These are phyloP conservation scores for Tagetes erecta DNA, from an alignment of 129 eudicot species.

Conservation along the genomic window DNA sequence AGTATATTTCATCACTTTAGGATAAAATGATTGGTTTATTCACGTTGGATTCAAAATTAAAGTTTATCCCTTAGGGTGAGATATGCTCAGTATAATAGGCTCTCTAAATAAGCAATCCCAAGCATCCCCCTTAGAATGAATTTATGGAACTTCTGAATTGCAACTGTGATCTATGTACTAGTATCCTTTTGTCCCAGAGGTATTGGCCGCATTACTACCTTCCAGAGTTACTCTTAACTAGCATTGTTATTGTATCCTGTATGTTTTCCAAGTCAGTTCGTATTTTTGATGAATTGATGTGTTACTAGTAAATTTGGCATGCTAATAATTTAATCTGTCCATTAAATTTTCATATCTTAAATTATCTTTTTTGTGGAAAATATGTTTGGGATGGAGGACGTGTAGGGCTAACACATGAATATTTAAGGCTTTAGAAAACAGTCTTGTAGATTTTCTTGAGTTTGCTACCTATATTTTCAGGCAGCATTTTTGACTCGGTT, in stretches of 20 bases:
- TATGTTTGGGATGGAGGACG: background rate
- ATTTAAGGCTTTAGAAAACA: background rate
- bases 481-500: constrained; percentile 71
- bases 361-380: background rate
- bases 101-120: background rate
- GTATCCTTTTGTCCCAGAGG: background rate
- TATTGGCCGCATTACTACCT: background rate
- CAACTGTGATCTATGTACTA: constrained; percentile 10
- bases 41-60: constrained; percentile 7
- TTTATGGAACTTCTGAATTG: constrained; percentile 5
- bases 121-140: background rate
- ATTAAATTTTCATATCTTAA: background rate
- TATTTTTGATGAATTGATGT: background rate
- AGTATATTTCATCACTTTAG: constrained; percentile 1
- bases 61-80: background rate
- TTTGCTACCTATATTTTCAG: constrained; percentile 42
- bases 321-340: background rate
- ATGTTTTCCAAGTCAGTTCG: background rate
- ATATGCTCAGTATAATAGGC: background rate
- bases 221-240: background rate
- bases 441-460: constrained; percentile 21
- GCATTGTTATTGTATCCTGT: background rate
- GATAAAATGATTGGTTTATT: background rate
- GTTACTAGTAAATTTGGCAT: background rate
- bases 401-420: background rate